Evolutionary conservation across 129 eudicot genomes (phyloP).

Genomic region (Glebionis coronaria): DNA sequence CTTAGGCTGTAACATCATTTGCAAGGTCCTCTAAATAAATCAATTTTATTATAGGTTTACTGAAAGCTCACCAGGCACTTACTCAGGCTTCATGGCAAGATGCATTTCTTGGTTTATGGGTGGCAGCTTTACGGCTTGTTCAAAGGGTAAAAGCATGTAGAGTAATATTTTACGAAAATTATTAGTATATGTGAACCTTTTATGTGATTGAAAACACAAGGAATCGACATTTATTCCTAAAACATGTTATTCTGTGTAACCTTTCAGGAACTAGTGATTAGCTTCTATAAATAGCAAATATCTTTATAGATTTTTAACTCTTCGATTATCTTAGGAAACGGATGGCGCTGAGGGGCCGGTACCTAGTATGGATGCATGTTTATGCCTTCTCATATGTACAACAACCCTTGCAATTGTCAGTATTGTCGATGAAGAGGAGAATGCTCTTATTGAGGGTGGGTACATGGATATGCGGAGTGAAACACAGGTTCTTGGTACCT

Average conservation of each 20-base stretch:
- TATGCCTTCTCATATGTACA: slow-evolving; percentile 83
- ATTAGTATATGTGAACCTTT: not conserved
- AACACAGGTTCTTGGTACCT: slow-evolving; percentile 49
- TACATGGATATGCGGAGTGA: slow-evolving; percentile 38
- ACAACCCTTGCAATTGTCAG: slow-evolving; percentile 64
- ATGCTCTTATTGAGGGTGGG: slow-evolving; percentile 28
- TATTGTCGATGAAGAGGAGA: slow-evolving; percentile 82
- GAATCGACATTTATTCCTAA: not conserved
- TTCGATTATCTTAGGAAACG: slow-evolving; percentile 51
- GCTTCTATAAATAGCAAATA: too few species aligned
- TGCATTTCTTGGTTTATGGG: slow-evolving; percentile 84
- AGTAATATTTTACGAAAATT: not conserved
- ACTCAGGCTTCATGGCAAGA: slow-evolving; percentile 87
- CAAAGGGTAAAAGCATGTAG: slow-evolving; percentile 71
- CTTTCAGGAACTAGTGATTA: not conserved
- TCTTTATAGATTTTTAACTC: not conserved
- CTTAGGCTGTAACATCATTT: slow-evolving; percentile 2
- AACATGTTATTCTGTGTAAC: not conserved
- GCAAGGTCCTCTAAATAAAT: slow-evolving; percentile 12
- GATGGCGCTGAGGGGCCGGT: slow-evolving; percentile 91
- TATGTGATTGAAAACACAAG: not conserved
- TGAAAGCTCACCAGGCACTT: slow-evolving; percentile 85
- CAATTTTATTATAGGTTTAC: slow-evolving; percentile 51
- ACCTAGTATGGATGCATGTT: slow-evolving; percentile 88
- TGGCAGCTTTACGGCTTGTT: slow-evolving; percentile 87